These are phyloP conservation scores for Tripidium arundinaceum DNA, from an alignment of 202 grass and related monocot species.

Conservation along the genomic window DNA sequence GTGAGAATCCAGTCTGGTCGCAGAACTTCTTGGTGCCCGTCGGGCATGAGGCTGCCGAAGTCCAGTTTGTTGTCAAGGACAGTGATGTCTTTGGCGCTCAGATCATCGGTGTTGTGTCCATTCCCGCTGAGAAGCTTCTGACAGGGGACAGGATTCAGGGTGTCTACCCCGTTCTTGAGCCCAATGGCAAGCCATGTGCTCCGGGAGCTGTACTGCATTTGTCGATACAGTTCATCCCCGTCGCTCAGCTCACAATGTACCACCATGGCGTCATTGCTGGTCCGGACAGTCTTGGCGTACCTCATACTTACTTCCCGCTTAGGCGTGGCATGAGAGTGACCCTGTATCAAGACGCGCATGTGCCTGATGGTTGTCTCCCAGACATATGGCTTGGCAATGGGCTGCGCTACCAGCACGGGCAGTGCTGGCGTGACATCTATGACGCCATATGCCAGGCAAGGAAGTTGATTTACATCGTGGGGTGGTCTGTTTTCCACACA, in stretches of 20 bases:
- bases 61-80: slow-evolving; percentile 81
- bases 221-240: slow-evolving; percentile 61
- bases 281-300: slow-evolving; percentile 51
- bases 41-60: slow-evolving; percentile 61
- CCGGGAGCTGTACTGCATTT: slow-evolving; percentile 45
- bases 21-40: slow-evolving; percentile 75
- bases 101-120: slow-evolving; percentile 60
- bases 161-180: slow-evolving; percentile 45
- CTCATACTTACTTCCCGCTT: slow-evolving; percentile 74
- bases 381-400: slow-evolving; percentile 57
- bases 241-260: slow-evolving; percentile 55
- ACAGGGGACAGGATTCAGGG: slow-evolving; percentile 51
- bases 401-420: slow-evolving; percentile 53
- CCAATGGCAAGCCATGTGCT: slow-evolving; percentile 64
- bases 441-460: slow-evolving; percentile 63
- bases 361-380: slow-evolving; percentile 63
- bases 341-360: slow-evolving; percentile 86
- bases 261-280: slow-evolving; percentile 54
- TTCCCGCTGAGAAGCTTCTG: slow-evolving; percentile 47
- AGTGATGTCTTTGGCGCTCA: slow-evolving; percentile 67
- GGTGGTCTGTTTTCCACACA: slow-evolving; percentile 82
- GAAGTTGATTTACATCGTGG: slow-evolving; percentile 73
- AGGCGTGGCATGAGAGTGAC: slow-evolving; percentile 57
- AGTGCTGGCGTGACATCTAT: slow-evolving; percentile 77
- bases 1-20: slow-evolving; percentile 67